phyloP scores from a whole-genome alignment of 2,329 filamentous ascomycete genomes.

The Hypoxylon sp. region DNA sequence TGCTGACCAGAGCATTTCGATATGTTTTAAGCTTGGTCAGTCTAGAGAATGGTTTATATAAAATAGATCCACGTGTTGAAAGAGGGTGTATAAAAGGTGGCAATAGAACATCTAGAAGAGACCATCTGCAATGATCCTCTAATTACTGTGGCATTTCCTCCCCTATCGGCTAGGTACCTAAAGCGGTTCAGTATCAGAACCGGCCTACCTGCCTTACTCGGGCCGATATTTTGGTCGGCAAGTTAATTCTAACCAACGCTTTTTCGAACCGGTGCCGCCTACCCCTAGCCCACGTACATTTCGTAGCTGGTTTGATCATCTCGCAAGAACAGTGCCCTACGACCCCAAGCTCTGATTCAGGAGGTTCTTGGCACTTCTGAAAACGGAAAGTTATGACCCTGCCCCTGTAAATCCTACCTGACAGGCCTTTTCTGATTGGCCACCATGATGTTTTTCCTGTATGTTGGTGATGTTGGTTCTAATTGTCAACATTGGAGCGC shows the following conservation, averaged over 20 bases:
- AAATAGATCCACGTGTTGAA: background rate
- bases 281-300: background rate
- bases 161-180: background rate
- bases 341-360: constrained; percentile 1
- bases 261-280: background rate
- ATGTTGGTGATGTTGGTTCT: constrained; percentile 12
- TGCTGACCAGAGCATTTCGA: background rate
- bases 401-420: background rate
- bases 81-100: background rate
- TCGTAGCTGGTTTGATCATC: too few species aligned
- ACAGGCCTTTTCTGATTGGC: constrained; percentile 4
- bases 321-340: background rate
- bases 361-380: constrained; percentile 8
- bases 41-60: background rate
- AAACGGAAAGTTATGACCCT: background rate
- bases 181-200: background rate
- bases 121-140: background rate
- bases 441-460: background rate
- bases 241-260: background rate
- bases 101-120: background rate
- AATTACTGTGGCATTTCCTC: background rate
- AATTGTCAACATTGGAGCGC: background rate
- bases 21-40: background rate
- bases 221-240: background rate
- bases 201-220: background rate